Conservation (phyloP, 2,329 filamentous ascomycete species). For the Cercospora brassicicola region DNA sequence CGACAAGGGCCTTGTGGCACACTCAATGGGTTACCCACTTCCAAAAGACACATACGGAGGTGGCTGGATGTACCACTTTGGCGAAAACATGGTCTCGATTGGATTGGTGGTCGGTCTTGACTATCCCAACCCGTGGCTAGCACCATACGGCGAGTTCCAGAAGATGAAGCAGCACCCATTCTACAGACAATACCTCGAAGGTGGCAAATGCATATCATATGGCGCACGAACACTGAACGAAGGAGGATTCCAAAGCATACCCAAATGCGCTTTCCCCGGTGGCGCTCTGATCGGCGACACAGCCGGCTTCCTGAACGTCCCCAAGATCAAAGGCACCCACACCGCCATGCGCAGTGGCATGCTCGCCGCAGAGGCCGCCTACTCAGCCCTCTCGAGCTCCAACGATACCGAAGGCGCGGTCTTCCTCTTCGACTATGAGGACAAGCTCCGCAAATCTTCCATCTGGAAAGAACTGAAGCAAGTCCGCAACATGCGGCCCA, state of each 20-base stretch:
- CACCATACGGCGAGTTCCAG: slow-evolving; percentile 94
- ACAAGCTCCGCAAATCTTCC: slow-evolving; percentile 75
- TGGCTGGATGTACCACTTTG: slow-evolving; percentile 99
- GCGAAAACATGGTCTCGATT: slow-evolving; percentile 90
- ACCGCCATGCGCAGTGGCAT: slow-evolving; percentile 98
- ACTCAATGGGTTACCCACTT: slow-evolving; percentile 91
- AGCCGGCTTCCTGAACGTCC: slow-evolving; percentile 93
- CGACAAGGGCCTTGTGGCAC: slow-evolving; percentile 76
- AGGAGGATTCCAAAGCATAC: slow-evolving; percentile 95
- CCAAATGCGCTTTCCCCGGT: slow-evolving; percentile 93
- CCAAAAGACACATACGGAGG: slow-evolving; percentile 89
- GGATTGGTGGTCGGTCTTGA: slow-evolving; percentile 91
- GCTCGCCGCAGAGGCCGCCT: slow-evolving; percentile 90
- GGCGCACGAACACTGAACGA: slow-evolving; percentile 88
- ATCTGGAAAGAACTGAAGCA: slow-evolving; percentile 95
- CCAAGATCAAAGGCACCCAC: slow-evolving; percentile 98
- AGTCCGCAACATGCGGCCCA: slow-evolving; percentile 96
- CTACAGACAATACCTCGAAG: slow-evolving; percentile 82
- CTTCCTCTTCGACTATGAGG: slow-evolving; percentile 94
- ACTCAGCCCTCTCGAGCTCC: slow-evolving; percentile 64
- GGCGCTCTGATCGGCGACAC: slow-evolving; percentile 95
- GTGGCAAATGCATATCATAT: slow-evolving; percentile 96
- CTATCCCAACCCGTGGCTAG: slow-evolving; percentile 95
- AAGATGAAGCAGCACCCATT: slow-evolving; percentile 98
- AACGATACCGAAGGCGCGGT: slow-evolving; percentile 64